Evolutionary conservation across 129 eudicot species (phyloP), one percentile per base, ranked within the genome.

Genomic region (Ambrosia trifida): DNA sequence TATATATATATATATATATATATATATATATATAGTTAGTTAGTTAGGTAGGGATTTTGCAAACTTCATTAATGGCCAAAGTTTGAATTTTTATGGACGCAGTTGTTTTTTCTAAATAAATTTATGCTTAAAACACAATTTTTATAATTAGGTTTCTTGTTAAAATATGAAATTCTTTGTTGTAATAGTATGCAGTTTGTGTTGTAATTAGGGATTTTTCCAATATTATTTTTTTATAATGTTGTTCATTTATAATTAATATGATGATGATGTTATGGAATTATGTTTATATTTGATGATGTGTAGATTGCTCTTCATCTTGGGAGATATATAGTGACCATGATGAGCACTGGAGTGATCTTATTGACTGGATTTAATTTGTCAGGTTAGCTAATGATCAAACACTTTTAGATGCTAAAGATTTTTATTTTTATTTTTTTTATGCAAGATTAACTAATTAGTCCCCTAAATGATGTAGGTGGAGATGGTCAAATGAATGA

Each of bases 331-430:
- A 85, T 93, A 11, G 88, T 85, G 70, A 89, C 95, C 49, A 93
- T 93, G 98, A 83, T 87, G 87, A 83, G 98, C 85, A 89, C 98
- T 4, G 98, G 98, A 31, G 98, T 87, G 47, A 71, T 93, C 36
- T 79, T 93, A 40, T 62, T 89, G 13, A 81, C 68, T 45, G 98
- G 98, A 19, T 93, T 93, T 77, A 88, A 64, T 76, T 73, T 93
- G 64, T 83, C 98, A 76, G 98, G 98, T 93, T 68, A 59, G 81
- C 61, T 45, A 50, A 49, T 11, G 45, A 24, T 19, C 19, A 20
- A 24, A 24, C 44, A 40, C 4, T 20, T 51, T 54, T 54, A 7
- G 33, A 19, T 19, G n/a, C 35, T 24, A 54, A 54, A 54, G 61
- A 8, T 54, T 76, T 5, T 31, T 3, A 3, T 2, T 44, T 44